These are phyloP conservation scores for Colletotrichum graminicola DNA, from an alignment of 2,329 filamentous ascomycete species.

Conservation along the genomic window DNA sequence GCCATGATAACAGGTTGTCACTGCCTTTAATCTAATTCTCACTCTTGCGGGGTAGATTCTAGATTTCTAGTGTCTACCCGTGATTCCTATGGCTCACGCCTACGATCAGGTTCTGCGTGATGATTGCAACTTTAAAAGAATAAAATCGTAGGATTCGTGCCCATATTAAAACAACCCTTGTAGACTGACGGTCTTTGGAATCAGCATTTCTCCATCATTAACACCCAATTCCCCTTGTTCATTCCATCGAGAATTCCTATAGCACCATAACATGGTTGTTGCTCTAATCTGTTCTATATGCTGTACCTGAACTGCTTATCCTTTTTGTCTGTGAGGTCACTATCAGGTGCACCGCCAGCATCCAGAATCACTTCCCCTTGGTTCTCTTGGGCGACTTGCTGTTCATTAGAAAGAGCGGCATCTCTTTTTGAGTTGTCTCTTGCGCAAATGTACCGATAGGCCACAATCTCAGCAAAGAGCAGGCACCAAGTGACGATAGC, in stretches of 20 bases:
- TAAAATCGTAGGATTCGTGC: too few relatives aligned
- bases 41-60: background rate
- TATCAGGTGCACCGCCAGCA: conserved; percentile 45
- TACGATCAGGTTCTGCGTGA: background rate
- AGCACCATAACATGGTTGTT: background rate
- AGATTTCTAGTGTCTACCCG: background rate
- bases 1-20: fast-evolving
- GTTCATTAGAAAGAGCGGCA: background rate
- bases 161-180: background rate
- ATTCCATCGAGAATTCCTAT: background rate
- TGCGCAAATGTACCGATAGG: conserved; percentile 52
- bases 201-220: background rate
- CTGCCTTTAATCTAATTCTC: background rate
- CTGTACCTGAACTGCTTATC: conserved; percentile 52
- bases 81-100: background rate
- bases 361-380: conserved; percentile 43
- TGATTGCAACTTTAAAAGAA: background rate
- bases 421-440: conserved; percentile 52
- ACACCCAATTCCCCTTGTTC: fast-evolving
- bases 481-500: conserved; percentile 58
- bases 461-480: conserved; percentile 50
- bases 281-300: conserved; percentile 24
- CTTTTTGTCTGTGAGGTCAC: conserved; percentile 53
- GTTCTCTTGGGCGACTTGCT: background rate
- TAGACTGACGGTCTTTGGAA: background rate